A percentile compares a stretch with the other conserved stretches of the same genome.
Evolutionary conservation across 805 yeast genomes (phyloP).

Genomic region (Cyberlindnera sargentensis): DNA sequence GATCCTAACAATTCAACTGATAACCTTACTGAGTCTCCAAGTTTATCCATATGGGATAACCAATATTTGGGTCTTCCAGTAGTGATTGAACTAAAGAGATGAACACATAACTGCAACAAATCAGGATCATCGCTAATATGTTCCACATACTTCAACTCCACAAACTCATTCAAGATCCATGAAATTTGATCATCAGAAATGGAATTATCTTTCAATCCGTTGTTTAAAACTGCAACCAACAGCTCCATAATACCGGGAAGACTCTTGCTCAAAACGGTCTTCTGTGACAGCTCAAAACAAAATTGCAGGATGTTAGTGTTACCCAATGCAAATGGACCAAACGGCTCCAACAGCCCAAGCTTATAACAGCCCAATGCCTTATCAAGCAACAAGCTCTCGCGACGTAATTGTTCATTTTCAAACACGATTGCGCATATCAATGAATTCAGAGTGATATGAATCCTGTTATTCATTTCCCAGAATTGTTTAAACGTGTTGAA

Average conservation of each 20-base stretch:
- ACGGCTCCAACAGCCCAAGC: conserved; percentile 55
- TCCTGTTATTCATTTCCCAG: conserved; percentile 11
- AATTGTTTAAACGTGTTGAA: conserved; percentile 20
- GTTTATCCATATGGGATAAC: conserved; percentile 26
- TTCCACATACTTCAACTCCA: conserved; percentile 7
- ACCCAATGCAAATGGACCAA: conserved; percentile 61
- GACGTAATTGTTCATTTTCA: conserved; percentile 29
- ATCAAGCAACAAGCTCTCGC: conserved; percentile 50
- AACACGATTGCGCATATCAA: conserved; percentile 33
- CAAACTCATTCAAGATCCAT: conserved; percentile 13
- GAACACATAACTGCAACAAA: conserved; percentile 42
- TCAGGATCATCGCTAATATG: conserved; percentile 51
- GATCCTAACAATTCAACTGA: conserved; percentile 27
- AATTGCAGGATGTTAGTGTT: conserved; percentile 34
- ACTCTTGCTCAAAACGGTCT: conserved; percentile 20
- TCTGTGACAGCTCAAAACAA: conserved; percentile 16
- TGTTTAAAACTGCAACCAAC: conserved; percentile 12
- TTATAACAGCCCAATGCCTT: conserved; percentile 56
- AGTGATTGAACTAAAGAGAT: conserved; percentile 43
- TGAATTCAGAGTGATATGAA: conserved; percentile 18
- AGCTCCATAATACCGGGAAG: conserved; percentile 14
- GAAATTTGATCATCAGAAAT: conserved; percentile 10
- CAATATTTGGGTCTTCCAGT: conserved; percentile 44
- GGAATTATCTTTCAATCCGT: conserved; percentile 11
- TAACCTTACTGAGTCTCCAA: conserved; percentile 21